Conservation (phyloP, 106 monocot species). For the Dactylorhiza incarnata region DNA sequence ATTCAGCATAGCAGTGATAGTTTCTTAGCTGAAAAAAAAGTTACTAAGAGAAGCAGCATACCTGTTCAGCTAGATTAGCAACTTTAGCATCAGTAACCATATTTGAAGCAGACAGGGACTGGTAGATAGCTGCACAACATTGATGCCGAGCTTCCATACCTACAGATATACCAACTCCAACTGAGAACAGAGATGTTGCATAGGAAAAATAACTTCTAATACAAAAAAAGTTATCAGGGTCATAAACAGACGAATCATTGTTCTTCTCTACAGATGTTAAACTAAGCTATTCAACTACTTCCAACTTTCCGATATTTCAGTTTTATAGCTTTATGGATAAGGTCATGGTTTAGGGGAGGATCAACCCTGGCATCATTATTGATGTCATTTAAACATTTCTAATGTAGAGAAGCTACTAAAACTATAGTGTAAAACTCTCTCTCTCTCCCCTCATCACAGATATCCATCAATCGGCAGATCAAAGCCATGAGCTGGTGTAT, state of each 20-base stretch:
- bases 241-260: neutral
- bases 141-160: slow-evolving; percentile 82
- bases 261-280: neutral
- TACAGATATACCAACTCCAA: slow-evolving; percentile 13
- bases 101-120: slow-evolving; percentile 48
- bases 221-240: neutral
- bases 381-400: neutral
- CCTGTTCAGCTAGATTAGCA: slow-evolving; percentile 48
- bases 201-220: neutral
- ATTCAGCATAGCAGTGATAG: neutral
- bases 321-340: neutral
- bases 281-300: neutral
- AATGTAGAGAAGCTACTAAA: neutral
- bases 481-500: too few species aligned
- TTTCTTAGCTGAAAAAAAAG: neutral
- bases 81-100: slow-evolving; percentile 49
- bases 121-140: slow-evolving; percentile 70
- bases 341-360: neutral
- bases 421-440: neutral
- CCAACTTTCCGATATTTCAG: neutral
- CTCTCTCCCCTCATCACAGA: neutral
- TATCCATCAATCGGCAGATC: neutral
- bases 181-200: neutral
- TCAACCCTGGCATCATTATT: neutral
- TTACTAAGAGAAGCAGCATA: slow-evolving; percentile 12